phyloP scores from a whole-genome alignment of 202 grass and related monocot species.

The Eragrostis tef region DNA sequence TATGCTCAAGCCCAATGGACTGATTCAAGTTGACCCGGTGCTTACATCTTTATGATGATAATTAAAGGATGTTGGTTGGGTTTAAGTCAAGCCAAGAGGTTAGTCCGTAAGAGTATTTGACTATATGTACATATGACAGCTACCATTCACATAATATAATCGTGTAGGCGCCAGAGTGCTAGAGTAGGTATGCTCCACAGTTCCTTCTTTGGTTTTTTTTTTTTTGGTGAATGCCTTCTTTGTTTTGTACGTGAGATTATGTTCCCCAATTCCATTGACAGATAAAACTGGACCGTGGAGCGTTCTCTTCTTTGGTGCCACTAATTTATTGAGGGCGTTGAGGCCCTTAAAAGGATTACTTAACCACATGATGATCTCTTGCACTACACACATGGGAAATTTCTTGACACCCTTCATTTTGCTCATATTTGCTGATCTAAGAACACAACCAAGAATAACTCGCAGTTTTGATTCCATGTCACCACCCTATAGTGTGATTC shows the following conservation, averaged over 20 bases:
- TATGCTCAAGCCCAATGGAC: slow-evolving; percentile 35
- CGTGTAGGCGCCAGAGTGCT: neutral
- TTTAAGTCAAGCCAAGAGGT: slow-evolving; percentile 30
- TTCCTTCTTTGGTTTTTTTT: neutral
- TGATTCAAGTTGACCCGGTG: slow-evolving; percentile 50
- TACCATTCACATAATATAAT: slow-evolving; percentile 42
- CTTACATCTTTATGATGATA: slow-evolving; percentile 33
- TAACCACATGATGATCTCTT: neutral
- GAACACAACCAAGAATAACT: too few species aligned
- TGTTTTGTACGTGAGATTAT: neutral
- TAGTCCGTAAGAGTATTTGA: neutral
- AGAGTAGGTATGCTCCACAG: slow-evolving; percentile 1
- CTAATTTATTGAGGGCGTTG: neutral
- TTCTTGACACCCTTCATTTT: neutral
- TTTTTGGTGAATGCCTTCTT: neutral
- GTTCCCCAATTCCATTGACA: neutral
- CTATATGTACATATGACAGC: slow-evolving; percentile 20
- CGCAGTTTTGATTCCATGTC: neutral
- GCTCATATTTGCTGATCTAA: neutral
- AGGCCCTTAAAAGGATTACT: neutral
- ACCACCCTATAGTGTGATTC: neutral
- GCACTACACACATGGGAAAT: neutral
- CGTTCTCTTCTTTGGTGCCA: slow-evolving; percentile 6
- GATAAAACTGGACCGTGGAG: neutral
- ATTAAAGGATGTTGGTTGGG: slow-evolving; percentile 22